Percentiles rank a stretch among this genome's conserved stretches.
These are phyloP conservation scores for Claviceps arundinis DNA, from an alignment of 2,329 filamentous ascomycete genomes.

Conservation along the genomic window DNA sequence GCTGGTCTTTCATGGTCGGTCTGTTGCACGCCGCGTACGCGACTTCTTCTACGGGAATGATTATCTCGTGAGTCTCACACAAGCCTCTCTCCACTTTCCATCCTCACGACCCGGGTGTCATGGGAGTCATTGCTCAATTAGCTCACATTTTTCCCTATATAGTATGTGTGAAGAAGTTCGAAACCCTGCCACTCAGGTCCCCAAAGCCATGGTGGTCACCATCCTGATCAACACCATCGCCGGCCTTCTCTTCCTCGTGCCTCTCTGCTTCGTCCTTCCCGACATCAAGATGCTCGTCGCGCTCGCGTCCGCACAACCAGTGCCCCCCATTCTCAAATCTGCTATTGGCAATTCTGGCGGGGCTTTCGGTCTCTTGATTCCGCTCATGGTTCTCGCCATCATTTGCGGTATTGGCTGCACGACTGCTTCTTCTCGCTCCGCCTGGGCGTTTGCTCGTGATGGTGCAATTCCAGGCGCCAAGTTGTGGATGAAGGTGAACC, in stretches of 20 bases:
- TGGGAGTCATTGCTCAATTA: not conserved
- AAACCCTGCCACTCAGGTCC: constrained; percentile 52
- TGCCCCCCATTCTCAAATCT: constrained; percentile 49
- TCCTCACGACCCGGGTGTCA: not conserved
- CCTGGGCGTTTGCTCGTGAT: constrained; percentile 58
- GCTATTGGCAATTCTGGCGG: constrained; percentile 48
- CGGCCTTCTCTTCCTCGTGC: constrained; percentile 55
- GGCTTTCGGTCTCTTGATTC: constrained; percentile 49
- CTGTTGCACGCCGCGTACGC: constrained; percentile 61
- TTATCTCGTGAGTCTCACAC: constrained; percentile 50
- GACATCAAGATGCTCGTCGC: constrained; percentile 41
- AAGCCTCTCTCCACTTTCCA: not conserved
- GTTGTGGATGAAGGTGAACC: constrained; percentile 49
- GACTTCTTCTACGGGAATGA: constrained; percentile 67
- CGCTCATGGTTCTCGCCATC: constrained; percentile 51
- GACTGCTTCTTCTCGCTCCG: constrained; percentile 52
- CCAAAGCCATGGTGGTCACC: constrained; percentile 58
- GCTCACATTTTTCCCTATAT: not conserved
- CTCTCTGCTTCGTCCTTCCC: constrained; percentile 55
- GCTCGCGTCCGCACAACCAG: constrained; percentile 45
- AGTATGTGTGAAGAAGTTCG: constrained; percentile 65
- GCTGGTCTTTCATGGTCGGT: constrained; percentile 63
- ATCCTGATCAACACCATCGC: constrained; percentile 53
- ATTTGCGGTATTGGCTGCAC: constrained; percentile 58
- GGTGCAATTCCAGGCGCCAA: constrained; percentile 52